Base-by-base conservation (phyloP, 2,329 filamentous ascomycete genomes). In the Nemania abortiva region DNA sequence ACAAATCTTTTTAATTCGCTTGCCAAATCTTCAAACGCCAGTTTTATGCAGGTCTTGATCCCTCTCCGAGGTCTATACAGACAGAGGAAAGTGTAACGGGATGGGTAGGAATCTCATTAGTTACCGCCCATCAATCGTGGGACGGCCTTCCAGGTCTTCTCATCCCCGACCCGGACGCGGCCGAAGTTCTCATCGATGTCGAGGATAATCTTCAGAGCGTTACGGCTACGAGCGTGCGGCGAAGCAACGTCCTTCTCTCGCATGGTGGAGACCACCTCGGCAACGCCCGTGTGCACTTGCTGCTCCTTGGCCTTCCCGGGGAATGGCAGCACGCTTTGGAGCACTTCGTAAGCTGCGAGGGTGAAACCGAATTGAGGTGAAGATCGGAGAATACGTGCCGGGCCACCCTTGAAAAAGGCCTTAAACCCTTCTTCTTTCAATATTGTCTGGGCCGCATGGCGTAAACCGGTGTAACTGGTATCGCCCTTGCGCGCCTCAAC, bases 331-430 rank as follows among this genome's bases (percentile, higher is more conserved):
- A 90, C 63, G 70, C 86, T 92, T 83, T 98, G 94, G 59, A 99
- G 85, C 45, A 99, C 87, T 82, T 99, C 96, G 81, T 98, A 99
- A 52, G 93, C 92, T 3, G 96, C 96, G 27, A 99, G 89, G 0
- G 96, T 99, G 85, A 98, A 98, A 73, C 96, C 96, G 80, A 99
- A 99, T 80, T 99, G 96, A 18, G 96, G 96, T 13, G 94, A 98
- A 0, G 94, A 98, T 77, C 96, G 92, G 80, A 98, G 83, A 77
- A 99, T 97, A 85, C 96, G 93, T 9, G 96, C 96, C 0, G 95
- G 95, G 1, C 96, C 96, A 74, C 96, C 96, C 86, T 98, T 98
- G 90, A 98, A 99, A 87, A 99, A 99, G 29, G 96, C 96, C 72
- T 88, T 89, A 88, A 98, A 95, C 11, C 96, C 96, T 82, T 99